Percentiles rank a stretch among this genome's conserved stretches.
These are phyloP conservation scores for Amphirosellinia nigrospora DNA, from an alignment of 495 filamentous ascomycete species.

Conservation along the genomic window DNA sequence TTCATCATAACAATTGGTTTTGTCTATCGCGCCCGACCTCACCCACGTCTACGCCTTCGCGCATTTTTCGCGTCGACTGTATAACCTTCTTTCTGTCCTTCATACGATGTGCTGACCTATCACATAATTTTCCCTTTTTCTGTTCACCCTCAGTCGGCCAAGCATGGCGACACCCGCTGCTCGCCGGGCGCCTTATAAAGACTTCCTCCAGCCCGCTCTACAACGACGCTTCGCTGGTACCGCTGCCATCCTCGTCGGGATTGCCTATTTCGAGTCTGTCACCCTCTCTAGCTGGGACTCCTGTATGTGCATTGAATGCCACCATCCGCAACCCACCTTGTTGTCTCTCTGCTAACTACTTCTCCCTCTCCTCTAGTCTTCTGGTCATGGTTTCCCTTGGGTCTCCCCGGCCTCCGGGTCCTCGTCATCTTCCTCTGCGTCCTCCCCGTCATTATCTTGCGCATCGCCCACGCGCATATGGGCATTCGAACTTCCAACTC, in stretches of 20 bases:
- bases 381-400: conserved; percentile 87
- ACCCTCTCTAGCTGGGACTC: conserved; percentile 72
- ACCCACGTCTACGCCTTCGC: background rate
- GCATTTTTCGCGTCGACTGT: background rate
- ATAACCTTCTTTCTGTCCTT: background rate
- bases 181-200: conserved; percentile 69
- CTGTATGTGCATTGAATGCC: conserved; percentile 53
- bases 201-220: conserved; percentile 86
- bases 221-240: conserved; percentile 85
- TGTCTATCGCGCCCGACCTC: background rate
- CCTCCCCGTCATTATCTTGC: conserved; percentile 73
- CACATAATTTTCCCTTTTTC: conserved; percentile 2
- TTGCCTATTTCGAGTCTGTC: conserved; percentile 79
- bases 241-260: conserved; percentile 64
- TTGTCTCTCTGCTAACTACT: conserved; percentile 10
- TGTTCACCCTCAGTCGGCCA: conserved; percentile 28
- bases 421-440: conserved; percentile 75
- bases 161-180: conserved; percentile 50
- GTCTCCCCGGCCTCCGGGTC: conserved; percentile 75
- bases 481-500: conserved; percentile 73
- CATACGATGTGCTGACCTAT: conserved; percentile 40
- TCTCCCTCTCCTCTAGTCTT: conserved; percentile 62
- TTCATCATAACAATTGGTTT: background rate
- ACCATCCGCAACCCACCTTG: background rate
- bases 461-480: conserved; percentile 84